A percentile compares a stretch with the other conserved stretches of the same genome.
These are phyloP conservation scores for Thermothielavioides terrestris DNA, from an alignment of 495 filamentous ascomycete species.

Conservation along the genomic window DNA sequence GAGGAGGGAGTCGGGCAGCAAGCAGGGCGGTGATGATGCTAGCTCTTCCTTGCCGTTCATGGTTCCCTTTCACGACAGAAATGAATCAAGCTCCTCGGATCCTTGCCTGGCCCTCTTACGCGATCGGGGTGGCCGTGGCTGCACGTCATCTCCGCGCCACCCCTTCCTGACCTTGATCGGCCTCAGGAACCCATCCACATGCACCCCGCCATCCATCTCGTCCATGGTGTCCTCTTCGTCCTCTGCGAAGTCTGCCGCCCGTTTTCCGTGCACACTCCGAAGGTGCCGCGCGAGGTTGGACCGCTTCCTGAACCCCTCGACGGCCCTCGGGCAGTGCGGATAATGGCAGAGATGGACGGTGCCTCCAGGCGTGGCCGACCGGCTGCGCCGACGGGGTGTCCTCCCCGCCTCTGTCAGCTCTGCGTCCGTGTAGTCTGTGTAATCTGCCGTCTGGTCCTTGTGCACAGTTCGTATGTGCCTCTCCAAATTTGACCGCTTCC, in stretches of 20 bases:
- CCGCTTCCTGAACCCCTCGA: constrained; percentile 8
- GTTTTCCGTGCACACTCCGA: constrained; percentile 27
- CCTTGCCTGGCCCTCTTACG: constrained; percentile 1
- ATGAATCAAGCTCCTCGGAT: constrained; percentile 13
- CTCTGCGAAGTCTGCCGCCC: constrained; percentile 6
- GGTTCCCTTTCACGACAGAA: no score
- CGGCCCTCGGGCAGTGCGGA: constrained; percentile 9
- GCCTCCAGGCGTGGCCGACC: constrained; percentile 3
- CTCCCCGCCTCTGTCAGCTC: neutral
- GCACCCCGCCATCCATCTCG: constrained; percentile 46
- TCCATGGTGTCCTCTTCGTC: constrained; percentile 35
- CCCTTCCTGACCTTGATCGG: constrained; percentile 30
- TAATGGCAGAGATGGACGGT: constrained; percentile 14
- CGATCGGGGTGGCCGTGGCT: neutral
- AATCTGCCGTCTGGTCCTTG: neutral
- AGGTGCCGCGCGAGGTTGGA: constrained; percentile 23
- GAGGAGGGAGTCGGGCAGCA: neutral
- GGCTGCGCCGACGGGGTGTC: neutral
- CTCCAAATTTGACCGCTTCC: neutral
- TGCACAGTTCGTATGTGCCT: constrained; percentile 4
- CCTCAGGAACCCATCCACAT: constrained; percentile 44
- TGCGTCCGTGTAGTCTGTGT: neutral
- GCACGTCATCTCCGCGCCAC: constrained; percentile 22
- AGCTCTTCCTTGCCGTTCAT: no score
- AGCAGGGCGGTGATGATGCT: no score